Evolutionary conservation across 352 stramenopile genomes (phyloP), one percentile per base, ranked within the genome.

Genomic region (Globisporangium sylvaticum): DNA sequence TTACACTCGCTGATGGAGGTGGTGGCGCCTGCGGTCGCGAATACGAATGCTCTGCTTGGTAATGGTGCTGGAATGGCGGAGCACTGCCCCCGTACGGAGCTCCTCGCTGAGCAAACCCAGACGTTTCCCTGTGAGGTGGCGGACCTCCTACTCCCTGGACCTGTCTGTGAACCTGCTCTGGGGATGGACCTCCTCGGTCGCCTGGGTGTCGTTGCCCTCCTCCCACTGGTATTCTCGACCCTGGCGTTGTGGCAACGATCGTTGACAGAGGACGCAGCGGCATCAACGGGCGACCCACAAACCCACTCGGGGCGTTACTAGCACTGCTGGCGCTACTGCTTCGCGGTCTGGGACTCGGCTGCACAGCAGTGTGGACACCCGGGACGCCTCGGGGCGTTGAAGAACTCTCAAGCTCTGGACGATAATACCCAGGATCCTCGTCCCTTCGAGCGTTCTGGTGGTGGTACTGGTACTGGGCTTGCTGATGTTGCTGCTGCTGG

Each of bases 241-340:
- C 39, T 25, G 64, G 27, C 1, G 31, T 61, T 32, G 64, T 10
- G 31, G 31, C 10, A 18, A 65, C 50, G 44, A 68, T 62, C 54
- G 64, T 22, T 53, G 44, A 39, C 14, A 69, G 8, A 0, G 64
- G 56, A 20, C 58, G 64, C 32, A 69, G 57, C 9, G 64, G 56
- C 8, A 29, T 58, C 27, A 48, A 9, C 1, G 42, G 37, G 9
- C 37, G 64, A 29, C 29, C 37, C 9, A 14, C 39, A 29, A 22
- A 42, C 37, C 18, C 42, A 22, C 42, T 22, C 42, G 42, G 42
- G 1, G 42, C 42, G 15, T 50, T 50, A 1, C 42, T 7, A 22
- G 18, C 0, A 12, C 9, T 44, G 27, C 27, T 24, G 24, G 0
- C 3, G 7, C n/a, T 37, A 12, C 20, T 52, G 60, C 54, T 42